Base-by-base conservation (phyloP, 2,329 filamentous ascomycete species). In the Orbilia brochopaga region DNA sequence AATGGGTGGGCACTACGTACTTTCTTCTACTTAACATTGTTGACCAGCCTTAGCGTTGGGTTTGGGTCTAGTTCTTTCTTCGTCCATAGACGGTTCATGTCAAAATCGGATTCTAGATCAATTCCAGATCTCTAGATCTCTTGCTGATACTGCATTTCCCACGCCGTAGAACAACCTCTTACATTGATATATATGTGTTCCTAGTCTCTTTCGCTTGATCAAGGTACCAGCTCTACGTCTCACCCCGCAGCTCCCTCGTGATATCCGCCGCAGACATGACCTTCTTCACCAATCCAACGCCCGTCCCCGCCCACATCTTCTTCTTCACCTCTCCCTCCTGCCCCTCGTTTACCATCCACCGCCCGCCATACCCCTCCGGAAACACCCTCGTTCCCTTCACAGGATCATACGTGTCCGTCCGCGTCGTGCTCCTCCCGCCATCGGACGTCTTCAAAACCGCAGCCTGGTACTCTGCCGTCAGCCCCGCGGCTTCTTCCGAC, bases 261-360 rank as follows among this genome's bases (percentile, higher is more conserved):
- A 88, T 85, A 8, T 84, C 81, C 11, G 77, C 80, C 1, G 85
- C 86, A 15, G 79, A 76, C 74, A 81, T 80, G 0, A 85, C 79
- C 42, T 82, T 78, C 51, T 78, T 83, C 1, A 88, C 81, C 70
- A 88, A 79, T 0, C 87, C 87, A 13, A 88, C 83, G 0, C 82
- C 86, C 19, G 84, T 84, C 2, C 87, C 86, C 67, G 85, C 86
- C 81, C 87, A 89, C 8, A 85, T 85, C 2, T 85, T 86, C 80
- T 88, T 79, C 67, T 86, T 81, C 2, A 54, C 66, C 11, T 50
- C 56, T 7, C 35, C 83, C 57, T 77, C 70, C 63, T 79, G 85
- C 64, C 82, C 87, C 74, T 79, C 77, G 75, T 88, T 88, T 5
- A 85, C 77, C 1, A 88, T 79, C 0, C 83, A 84, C n/a, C 87